These are phyloP conservation scores for Graphiopsis chlorocephala DNA, from an alignment of 2,329 filamentous ascomycete species.

Conservation along the genomic window DNA sequence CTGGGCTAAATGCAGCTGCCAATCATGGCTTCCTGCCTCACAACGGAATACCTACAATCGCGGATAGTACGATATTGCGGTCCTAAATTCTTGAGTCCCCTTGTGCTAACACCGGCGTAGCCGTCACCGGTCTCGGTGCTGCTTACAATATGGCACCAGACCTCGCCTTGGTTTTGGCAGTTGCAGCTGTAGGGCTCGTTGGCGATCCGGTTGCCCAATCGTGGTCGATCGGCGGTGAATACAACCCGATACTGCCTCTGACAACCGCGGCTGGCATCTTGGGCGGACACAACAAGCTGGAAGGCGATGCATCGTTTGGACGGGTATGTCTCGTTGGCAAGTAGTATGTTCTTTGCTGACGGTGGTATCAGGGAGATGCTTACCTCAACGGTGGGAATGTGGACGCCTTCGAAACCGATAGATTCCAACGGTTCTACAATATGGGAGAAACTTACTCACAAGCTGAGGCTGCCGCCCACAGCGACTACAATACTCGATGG, in stretches of 20 bases:
- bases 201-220: too few relatives aligned
- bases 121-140: constrained; percentile 25
- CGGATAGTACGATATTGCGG: background rate
- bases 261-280: too few relatives aligned
- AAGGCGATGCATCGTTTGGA: too few relatives aligned
- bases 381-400: too few relatives aligned
- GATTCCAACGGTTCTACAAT: background rate
- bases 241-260: too few relatives aligned
- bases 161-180: constrained; percentile 31
- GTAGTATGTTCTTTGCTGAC: too few relatives aligned
- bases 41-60: constrained; percentile 30
- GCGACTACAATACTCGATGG: background rate
- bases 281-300: too few relatives aligned
- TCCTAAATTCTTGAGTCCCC: background rate
- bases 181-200: constrained; percentile 33
- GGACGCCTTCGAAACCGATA: background rate
- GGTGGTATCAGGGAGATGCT: too few relatives aligned
- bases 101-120: constrained; percentile 28
- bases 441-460: background rate
- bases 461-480: background rate
- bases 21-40: constrained; percentile 29
- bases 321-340: too few relatives aligned
- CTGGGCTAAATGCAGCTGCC: constrained; percentile 23
- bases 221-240: too few relatives aligned
- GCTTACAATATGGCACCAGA: constrained; percentile 29